These are phyloP conservation scores for Hanseniaspora valbyensis DNA, from an alignment of 805 yeast genomes.

Conservation along the genomic window DNA sequence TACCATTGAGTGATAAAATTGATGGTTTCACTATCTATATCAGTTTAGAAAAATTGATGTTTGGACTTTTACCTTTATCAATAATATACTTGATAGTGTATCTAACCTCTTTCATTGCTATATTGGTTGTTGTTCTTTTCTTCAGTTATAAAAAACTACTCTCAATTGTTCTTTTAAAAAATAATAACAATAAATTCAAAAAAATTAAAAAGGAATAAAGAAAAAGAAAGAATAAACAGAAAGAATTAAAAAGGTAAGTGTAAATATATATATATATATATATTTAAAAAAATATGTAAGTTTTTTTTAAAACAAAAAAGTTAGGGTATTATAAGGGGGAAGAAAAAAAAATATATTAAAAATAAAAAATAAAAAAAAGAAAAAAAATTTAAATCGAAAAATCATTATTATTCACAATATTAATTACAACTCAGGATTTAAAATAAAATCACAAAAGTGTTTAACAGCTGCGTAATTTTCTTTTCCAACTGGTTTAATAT, in stretches of 20 bases:
- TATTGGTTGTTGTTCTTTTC: not conserved
- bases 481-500: conserved; percentile 63
- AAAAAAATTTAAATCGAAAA: too few species aligned
- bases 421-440: conserved; percentile 32
- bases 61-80: conserved; percentile 4
- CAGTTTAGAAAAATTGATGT: conserved; percentile 2
- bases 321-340: too few species aligned
- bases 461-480: conserved; percentile 60
- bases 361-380: too few species aligned
- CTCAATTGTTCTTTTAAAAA: not conserved
- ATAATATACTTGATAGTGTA: not conserved
- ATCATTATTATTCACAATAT: not conserved
- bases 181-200: too few species aligned
- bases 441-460: conserved; percentile 49
- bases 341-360: too few species aligned
- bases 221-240: too few species aligned
- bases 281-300: too few species aligned
- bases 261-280: too few species aligned
- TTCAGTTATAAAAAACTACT: not conserved
- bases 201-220: too few species aligned
- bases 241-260: too few species aligned
- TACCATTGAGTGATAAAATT: not conserved
- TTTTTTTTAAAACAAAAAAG: too few species aligned
- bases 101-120: not conserved
- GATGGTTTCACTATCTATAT: conserved; percentile 1